Evolutionary conservation across 1,139 yeast species (phyloP), one percentile per base, ranked within the genome.

Genomic region (Sugiyamaella japonica): DNA sequence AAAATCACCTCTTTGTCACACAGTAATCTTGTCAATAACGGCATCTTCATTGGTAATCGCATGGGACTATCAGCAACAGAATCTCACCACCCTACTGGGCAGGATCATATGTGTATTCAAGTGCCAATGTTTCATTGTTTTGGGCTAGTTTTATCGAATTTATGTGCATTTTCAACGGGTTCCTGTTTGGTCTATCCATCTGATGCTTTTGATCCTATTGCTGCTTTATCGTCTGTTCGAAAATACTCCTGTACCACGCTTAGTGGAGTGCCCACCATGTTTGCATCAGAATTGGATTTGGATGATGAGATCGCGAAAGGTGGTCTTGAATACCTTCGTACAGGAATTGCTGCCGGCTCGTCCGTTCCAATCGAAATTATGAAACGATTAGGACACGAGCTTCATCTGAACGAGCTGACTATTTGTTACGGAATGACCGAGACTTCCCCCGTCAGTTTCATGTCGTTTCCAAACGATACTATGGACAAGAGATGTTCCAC

Each of bases 401-500:
- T 69, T 46, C 63, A 65, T 48, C 58, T 69, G 36, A 42, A 46
- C 34, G 65, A 64, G 44, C 63, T 69, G 34, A 65, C 70, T 8
- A 69, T 69, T 45, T 67, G 72, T 58, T 69, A 69, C 53, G 73
- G 73, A 17, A 69, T 69, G 72, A 69, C 73, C 6, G 73, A 69
- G 48, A 69, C 73, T 1, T 58, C 70, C 1, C 73, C 73, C 0
- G 72, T 68, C 9, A 60, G 68, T 28, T 66, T 67, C 59, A 69
- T 69, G 72, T 61, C 71, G 1, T 53, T 58, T 10, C 68, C 68
- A 3, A 48, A 55, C 16, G 71, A 68, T 48, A 55, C 68, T 2
- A 43, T 67, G 37, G 64, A 62, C 17, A 59, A 62, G 52, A 63
- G 72, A 8, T 58, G 61, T 16, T 59, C 66, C 16, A 64, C 70